Conservation (phyloP, 345 rosid genomes). For the Citrus reticulata region DNA sequence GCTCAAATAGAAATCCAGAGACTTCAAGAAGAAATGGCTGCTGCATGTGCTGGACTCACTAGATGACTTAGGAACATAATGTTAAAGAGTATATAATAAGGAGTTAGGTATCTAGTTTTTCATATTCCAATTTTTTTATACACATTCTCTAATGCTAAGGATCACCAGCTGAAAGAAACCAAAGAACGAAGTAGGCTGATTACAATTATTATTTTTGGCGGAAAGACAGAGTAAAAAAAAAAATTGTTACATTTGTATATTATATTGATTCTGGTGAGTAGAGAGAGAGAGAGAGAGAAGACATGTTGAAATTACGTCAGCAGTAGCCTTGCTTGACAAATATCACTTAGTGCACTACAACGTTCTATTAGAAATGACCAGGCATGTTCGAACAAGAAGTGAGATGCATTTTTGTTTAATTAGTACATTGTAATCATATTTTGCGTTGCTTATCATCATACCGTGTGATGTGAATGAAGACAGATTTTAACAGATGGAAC, state of each 20-base stretch:
- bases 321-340: background rate
- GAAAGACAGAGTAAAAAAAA: background rate
- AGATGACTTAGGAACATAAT: background rate
- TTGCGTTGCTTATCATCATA: background rate
- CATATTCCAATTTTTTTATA: background rate
- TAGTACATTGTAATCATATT: background rate
- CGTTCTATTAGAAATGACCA: background rate
- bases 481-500: background rate
- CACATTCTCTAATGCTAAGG: background rate
- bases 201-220: background rate
- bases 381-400: background rate
- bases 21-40: conserved; percentile 21
- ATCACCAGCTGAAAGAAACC: background rate
- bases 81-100: background rate
- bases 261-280: no score
- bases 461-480: background rate
- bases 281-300: no score
- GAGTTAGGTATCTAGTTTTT: background rate
- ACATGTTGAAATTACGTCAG: background rate
- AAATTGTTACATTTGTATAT: no score
- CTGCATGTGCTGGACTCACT: conserved; percentile 15
- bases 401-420: background rate
- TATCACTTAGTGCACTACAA: background rate
- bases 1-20: conserved; percentile 26
- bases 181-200: background rate